Base-by-base conservation (phyloP, 2,329 filamentous ascomycete genomes). In the Xylaria polymorpha region DNA sequence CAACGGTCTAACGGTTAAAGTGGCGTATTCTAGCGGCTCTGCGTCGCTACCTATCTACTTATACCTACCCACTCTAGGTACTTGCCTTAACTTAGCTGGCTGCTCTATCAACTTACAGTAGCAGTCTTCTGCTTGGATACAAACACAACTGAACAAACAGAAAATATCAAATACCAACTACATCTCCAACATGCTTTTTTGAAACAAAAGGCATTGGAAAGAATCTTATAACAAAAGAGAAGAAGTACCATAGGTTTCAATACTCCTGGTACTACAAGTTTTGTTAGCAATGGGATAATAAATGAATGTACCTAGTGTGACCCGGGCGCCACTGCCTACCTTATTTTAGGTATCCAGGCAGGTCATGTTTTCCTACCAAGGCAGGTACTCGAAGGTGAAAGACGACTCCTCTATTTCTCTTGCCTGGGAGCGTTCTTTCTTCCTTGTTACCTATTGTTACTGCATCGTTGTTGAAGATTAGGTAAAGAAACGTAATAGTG, bases 401-500 rank as follows among this genome's bases (percentile, higher is more conserved):
- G 20, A 25, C 18, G 14, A 15, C 14, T 25, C 46, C 4, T 25
- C 4, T 48, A 2, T 37, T 9, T n/a, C 12, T 37, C 20, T 25
- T 32, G 1, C 12, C 20, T 6, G 29, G 5, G 7, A 50, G 20
- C 20, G 20, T 20, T 51, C 25, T 32, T 32, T 32, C 48, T 32
- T 15, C 35, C 10, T 12, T 6, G 10, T 8, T 9, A 29, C 48
- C 29, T 32, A 15, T 32, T 10, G 29, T 35, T n/a, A 25, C 14
- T 32, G 25, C 25, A 32, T 29, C 25, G 14, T 51, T 14, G 44
- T 6, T 48, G 10, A 25, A 25, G 8, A 6, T 20, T 12, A 37
- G 35, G 35, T 14, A 51, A 51, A 18, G 14, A 51, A 51, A 51
- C 48, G 25, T 51, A 51, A 51, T 51, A 32, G 29, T 35, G 25